A percentile compares a stretch with the other conserved stretches of the same genome.
phyloP scores from a whole-genome alignment of 2,329 filamentous ascomycete species.

The Fusarium pseudocircinatum region DNA sequence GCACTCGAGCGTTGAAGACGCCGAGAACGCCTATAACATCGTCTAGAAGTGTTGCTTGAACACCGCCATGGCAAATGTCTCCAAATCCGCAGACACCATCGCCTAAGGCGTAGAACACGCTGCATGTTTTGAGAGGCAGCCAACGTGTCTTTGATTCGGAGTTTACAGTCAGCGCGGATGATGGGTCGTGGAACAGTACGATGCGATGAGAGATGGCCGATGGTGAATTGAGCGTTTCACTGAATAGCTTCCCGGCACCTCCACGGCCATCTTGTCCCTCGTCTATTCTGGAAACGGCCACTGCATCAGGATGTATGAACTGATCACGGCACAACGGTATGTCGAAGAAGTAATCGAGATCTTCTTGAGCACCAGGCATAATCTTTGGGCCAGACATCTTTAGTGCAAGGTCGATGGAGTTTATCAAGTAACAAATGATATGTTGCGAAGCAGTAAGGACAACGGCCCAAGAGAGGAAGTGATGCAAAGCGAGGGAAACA shows the following conservation, averaged over 20 bases:
- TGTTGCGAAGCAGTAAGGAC: not conserved
- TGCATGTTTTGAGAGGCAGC: not conserved
- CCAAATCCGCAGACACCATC: not conserved
- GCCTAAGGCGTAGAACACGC: not conserved
- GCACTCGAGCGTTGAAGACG: rapidly evolving
- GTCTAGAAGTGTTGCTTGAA: not conserved
- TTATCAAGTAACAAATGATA: too few relatives aligned
- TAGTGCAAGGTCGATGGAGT: rapidly evolving
- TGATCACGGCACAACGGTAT: not conserved
- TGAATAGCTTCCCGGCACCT: not conserved
- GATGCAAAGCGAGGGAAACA: not conserved
- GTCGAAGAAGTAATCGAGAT: not conserved
- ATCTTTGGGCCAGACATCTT: not conserved
- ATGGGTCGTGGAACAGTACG: not conserved
- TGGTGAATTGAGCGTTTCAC: not conserved
- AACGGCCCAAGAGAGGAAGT: rapidly evolving
- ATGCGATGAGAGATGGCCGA: not conserved
- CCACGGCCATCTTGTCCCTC: not conserved
- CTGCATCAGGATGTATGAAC: not conserved
- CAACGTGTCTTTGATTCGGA: not conserved
- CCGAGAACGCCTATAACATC: not conserved
- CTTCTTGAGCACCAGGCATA: not conserved
- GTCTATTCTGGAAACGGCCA: rapidly evolving
- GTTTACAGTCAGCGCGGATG: rapidly evolving
- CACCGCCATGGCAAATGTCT: not conserved